Conservation (phyloP, 768 basidiomycete genomes). For the Leucosporidium creatinivorum region DNA sequence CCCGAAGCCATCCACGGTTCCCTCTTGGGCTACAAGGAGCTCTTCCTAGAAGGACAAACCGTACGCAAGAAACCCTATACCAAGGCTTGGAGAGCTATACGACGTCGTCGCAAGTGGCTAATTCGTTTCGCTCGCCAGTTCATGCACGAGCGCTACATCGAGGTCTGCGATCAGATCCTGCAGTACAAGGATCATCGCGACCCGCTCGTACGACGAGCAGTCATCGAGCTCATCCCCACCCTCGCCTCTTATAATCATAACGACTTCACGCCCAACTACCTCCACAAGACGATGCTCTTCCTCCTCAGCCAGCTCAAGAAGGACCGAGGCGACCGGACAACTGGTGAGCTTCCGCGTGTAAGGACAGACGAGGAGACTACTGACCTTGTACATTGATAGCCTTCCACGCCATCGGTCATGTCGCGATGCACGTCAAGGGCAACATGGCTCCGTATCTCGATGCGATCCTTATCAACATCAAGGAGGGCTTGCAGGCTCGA, state of each 20-base stretch:
- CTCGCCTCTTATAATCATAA: constrained; percentile 90
- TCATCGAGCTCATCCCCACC: constrained; percentile 90
- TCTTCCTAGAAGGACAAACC: constrained; percentile 88
- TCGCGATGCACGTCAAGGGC: constrained; percentile 79
- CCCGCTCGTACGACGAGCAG: constrained; percentile 78
- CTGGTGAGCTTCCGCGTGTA: constrained; percentile 52
- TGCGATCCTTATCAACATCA: constrained; percentile 78
- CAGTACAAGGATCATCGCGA: constrained; percentile 83
- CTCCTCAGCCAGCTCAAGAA: constrained; percentile 81
- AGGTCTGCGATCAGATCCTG: constrained; percentile 82
- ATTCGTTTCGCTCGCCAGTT: constrained; percentile 49
- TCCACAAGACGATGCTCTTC: constrained; percentile 90
- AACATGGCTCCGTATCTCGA: constrained; percentile 96
- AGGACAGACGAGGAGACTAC: too few relatives aligned
- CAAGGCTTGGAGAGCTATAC: neutral
- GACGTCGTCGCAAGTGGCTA: neutral
- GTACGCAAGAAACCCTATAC: constrained; percentile 46
- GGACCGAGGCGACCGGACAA: constrained; percentile 68
- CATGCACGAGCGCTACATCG: constrained; percentile 74
- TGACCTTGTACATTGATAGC: neutral
- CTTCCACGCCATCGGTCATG: constrained; percentile 92
- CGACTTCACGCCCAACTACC: constrained; percentile 80
- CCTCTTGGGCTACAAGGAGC: constrained; percentile 78
- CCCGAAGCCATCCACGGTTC: constrained; percentile 91
- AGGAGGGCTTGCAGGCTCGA: constrained; percentile 73